These are phyloP conservation scores for Scenedesmus sp. DNA, from an alignment of 163 green algal species.

Conservation along the genomic window DNA sequence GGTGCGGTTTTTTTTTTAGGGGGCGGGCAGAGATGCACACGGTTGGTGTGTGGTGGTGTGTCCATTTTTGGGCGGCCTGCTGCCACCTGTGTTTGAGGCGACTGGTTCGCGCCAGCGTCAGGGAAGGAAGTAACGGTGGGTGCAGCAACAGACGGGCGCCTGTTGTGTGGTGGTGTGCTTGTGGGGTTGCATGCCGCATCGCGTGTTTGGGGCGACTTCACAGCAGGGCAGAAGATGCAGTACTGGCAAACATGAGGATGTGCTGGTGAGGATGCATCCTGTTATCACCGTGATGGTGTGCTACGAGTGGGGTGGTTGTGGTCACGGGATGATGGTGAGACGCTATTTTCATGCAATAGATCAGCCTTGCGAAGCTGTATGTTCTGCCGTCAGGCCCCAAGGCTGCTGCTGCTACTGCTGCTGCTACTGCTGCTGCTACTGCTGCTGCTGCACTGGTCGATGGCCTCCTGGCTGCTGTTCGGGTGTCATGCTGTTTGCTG, in stretches of 20 bases:
- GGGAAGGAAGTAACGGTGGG: constrained; percentile 18
- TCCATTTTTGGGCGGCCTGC: too few relatives aligned
- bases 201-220: background rate
- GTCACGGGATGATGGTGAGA: background rate
- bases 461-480: background rate
- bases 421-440: background rate
- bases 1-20: background rate
- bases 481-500: too few relatives aligned
- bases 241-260: constrained; percentile 24
- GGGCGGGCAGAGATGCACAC: too few relatives aligned
- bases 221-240: constrained; percentile 46
- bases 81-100: too few relatives aligned
- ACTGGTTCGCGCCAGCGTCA: background rate
- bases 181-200: background rate
- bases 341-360: background rate
- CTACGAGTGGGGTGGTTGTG: background rate
- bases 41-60: too few relatives aligned
- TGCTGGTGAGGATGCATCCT: background rate
- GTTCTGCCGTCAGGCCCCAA: too few relatives aligned
- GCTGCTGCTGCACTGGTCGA: background rate
- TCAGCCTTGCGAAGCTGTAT: too few relatives aligned
- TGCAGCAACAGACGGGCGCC: background rate
- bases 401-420: background rate
- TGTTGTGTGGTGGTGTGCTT: background rate
- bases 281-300: background rate